Evolutionary conservation across 352 stramenopile genomes (phyloP), one percentile per base, ranked within the genome.

Genomic region (Globisporangium parvum): DNA sequence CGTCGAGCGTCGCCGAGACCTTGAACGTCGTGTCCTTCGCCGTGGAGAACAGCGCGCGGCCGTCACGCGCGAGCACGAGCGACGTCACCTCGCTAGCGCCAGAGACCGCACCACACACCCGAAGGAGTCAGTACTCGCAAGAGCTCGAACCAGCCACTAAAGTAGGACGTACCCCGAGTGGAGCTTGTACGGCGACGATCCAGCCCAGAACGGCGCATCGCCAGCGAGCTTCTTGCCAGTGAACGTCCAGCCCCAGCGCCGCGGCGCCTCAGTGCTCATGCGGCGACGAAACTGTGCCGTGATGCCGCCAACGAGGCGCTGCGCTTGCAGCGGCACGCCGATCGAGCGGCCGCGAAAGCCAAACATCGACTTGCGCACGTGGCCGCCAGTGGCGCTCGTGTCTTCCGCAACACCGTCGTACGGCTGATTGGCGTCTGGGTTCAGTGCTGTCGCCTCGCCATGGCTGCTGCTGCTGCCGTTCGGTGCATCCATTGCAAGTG

Each of bases 1-100:
- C 76, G 51, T 89, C 78, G 10, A 76, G 59, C 6, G 77, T 88
- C 15, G 78, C 80, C 1, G 80, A 87, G 8, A 89, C 77, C 41
- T 91, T 91, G 52, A 88, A 88, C 26, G 78, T 87, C 20, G 76
- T 86, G 58, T 91, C 78, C 20, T 89, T 88, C 0, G 76, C 72
- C 0, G 78, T 89, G 14, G 80, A 89, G 47, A 88, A 89, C 42
- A 91, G 57, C 4, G 80, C 80, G 23, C 80, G 71, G 1, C 66
- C 70, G 58, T 88, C 80, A 12, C 69, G 80, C 26, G 74, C 77
- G 17, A 88, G 44, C 14, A 86, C 71, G 17, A 89, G 55, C 28
- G 80, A 91, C 11, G 80, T 88, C 48, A 91, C 76, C 45, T 91
- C 80, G 2, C 80, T 90, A 52, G 47, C 20, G 39, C 1, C 26